Base-by-base conservation (phyloP, 805 yeast genomes). In the Danielozyma ontarioensis region DNA sequence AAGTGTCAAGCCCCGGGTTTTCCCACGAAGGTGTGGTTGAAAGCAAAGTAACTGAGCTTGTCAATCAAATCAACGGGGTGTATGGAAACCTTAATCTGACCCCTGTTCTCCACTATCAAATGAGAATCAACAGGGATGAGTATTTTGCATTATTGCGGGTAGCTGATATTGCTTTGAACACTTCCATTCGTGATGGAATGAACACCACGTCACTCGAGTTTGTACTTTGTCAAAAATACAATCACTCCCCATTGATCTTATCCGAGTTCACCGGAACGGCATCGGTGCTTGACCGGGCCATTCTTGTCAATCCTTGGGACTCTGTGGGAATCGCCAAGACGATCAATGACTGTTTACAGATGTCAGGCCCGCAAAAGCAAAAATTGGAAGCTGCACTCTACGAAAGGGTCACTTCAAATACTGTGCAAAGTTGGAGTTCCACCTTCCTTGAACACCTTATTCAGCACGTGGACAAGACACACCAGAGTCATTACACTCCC, bases 271-370 rank as follows among this genome's bases (percentile, higher is more conserved):
- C 95, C 35, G 99, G 98, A 28, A 80, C 94, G 3, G 76, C 87
- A 1, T 64, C 83, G 2, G 82, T 82, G 2, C 57, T 83, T 34
- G 70, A 68, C 34, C 85, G 81, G 40, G 85, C 96, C 0, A 70
- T 85, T 32, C 75, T 83, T 42, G 93, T 93, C 23, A 93, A 93
- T 48, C 99, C 99, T 5, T 93, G 97, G 96, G 97, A 93, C 61
- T 72, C 94, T 0, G 90, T 86, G 17, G 95, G 95, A 2, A 90
- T 90, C 24, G 90, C 98, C 1, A 83, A 78, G 48, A 74, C 88
- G 5, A 83, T 94, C 35, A 69, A 88, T 53, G 77, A 75, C 32
- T 74, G 88, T 31, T 69, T 93, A 14, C 46, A 56, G 15, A 69
- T 84, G 76, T 48, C 76, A 1, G 56, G 57, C 3, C 71, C 62